Evolutionary conservation across 371 early-diverging fungal species (phyloP), one percentile per base, ranked within the genome.

Genomic region (Vavraia culicis): DNA sequence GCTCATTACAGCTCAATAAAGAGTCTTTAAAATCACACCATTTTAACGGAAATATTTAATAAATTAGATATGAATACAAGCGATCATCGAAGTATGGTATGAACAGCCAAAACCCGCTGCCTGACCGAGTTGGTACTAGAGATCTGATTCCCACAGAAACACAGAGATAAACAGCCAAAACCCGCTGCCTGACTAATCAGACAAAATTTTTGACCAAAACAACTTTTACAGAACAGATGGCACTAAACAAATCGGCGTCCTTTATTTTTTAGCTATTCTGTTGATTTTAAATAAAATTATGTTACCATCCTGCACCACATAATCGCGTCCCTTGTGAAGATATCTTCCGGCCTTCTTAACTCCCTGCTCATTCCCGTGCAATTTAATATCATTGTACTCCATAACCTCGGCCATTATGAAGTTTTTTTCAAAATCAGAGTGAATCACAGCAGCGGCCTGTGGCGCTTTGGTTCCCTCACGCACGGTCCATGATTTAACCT

Each of bases 341-440:
- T 82, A 87, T 69, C 87, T 87, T 31, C 98, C 98, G 11, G 74
- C 78, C 19, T 80, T 80, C 74, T 88, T 89, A 43, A 93, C 86
- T 11, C 81, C 80, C 48, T 52, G 52, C 62, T 90, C 94, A 19
- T 68, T 62, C 14, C 80, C 80, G 8, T 75, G 68, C 49, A 80
- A 80, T 62, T 79, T 73, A 47, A 90, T 66, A 59, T 85, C 88
- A 2, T 75, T 76, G 57, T 74, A 88, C 52, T 74, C 73, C 79
- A 83, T 84, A 14, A 88, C 78, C 74, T 96, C 98, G 22, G 88
- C 93, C 77, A 83, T 81, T 61, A 96, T 85, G 63, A 96, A 94
- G 53, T 89, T 61, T 47, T 71, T 73, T 62, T 85, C 88, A 66
- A 95, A 90, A 62, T 95, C 94, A 21, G 81, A 76, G 72, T 85